A percentile compares a stretch with the other conserved stretches of the same genome.
These are phyloP conservation scores for Datura wrightii DNA, from an alignment of 257 asterid genomes.

Conservation along the genomic window DNA sequence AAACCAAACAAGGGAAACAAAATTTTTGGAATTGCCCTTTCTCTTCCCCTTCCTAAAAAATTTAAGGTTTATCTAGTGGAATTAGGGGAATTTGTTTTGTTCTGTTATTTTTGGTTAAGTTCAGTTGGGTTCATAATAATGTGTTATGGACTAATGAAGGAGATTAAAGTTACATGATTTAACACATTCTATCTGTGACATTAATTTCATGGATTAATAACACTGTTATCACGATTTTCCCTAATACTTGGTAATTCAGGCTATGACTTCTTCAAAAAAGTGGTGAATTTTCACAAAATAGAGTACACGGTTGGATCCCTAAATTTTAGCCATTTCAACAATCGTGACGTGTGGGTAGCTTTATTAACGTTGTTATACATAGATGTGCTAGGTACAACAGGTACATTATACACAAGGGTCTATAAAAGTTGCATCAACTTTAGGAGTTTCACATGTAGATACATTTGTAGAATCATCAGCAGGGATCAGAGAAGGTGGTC, in stretches of 20 bases:
- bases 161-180: constrained; percentile 77
- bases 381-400: constrained; percentile 75
- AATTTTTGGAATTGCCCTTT: too few species aligned
- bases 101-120: constrained; percentile 62
- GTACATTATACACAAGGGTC: constrained; percentile 73
- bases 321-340: constrained; percentile 59
- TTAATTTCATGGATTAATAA: constrained; percentile 74
- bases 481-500: constrained; percentile 78
- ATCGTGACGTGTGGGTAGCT: constrained; percentile 71
- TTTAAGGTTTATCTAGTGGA: neutral
- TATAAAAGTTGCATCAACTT: constrained; percentile 63
- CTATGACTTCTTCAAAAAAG: constrained; percentile 58
- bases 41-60: too few species aligned
- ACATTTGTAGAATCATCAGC: constrained; percentile 73
- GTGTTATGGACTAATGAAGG: constrained; percentile 68
- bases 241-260: constrained; percentile 65
- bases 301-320: constrained; percentile 64
- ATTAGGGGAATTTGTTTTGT: too few species aligned
- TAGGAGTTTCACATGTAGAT: constrained; percentile 76
- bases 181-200: constrained; percentile 75
- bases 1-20: too few species aligned
- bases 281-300: constrained; percentile 63
- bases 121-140: constrained; percentile 58
- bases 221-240: constrained; percentile 64
- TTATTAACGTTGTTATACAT: constrained; percentile 62